Conservation (phyloP, 2,329 filamentous ascomycete species). For the Zymoseptoria pseudotritici region DNA sequence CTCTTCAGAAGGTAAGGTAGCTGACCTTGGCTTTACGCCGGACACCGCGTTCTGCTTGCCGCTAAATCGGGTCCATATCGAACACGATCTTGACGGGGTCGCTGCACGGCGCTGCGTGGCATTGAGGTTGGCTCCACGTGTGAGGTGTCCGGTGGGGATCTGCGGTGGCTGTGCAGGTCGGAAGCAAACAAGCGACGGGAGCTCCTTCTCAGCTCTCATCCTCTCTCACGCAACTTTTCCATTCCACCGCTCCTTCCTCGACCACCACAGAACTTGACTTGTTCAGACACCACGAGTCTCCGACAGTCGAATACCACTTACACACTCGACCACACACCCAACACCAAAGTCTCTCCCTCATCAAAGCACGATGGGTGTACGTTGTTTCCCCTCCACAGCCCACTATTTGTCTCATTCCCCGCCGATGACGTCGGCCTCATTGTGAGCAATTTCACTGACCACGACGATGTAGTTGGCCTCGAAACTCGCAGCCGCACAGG, state of each 20-base stretch:
- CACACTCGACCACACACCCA: background rate
- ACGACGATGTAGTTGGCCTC: constrained; percentile 33
- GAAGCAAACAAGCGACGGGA: background rate
- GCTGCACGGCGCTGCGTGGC: too few species aligned
- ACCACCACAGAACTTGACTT: background rate
- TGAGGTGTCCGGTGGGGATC: background rate
- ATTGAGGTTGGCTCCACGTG: background rate
- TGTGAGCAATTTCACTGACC: background rate
- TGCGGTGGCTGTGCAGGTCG: background rate
- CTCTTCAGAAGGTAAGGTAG: too few species aligned
- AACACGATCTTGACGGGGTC: too few species aligned
- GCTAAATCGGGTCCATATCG: too few species aligned
- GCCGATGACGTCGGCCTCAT: background rate
- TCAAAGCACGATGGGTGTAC: background rate
- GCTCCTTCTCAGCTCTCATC: background rate
- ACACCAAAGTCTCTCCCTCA: background rate
- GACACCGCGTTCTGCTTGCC: too few species aligned
- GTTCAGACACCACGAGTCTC: background rate
- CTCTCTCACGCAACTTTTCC: background rate
- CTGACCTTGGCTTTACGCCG: too few species aligned
- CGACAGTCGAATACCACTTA: background rate
- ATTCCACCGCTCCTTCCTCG: background rate
- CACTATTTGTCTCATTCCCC: background rate
- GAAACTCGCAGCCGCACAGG: constrained; percentile 40
- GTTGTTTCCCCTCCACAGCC: background rate